Percentiles rank a stretch among this genome's conserved stretches.
Evolutionary conservation across 441 rosid species (phyloP).

Genomic region (Populus trichocarpa): DNA sequence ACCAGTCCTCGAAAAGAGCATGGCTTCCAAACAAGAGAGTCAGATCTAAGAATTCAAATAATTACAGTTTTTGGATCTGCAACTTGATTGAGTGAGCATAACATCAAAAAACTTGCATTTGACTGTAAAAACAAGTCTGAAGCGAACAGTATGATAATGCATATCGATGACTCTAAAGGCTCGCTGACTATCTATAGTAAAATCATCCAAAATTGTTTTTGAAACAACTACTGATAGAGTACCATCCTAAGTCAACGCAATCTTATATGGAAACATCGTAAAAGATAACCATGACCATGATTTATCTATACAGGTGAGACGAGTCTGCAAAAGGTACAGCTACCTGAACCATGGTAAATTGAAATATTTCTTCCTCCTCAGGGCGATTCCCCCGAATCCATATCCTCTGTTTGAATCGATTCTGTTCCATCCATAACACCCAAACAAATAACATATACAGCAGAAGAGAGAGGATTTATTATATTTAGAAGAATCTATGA

Average conservation of each 20-base stretch:
- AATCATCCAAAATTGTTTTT: background rate
- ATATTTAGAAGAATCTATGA: background rate
- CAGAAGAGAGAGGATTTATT: background rate
- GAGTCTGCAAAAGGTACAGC: background rate
- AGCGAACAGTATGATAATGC: background rate
- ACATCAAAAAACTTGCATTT: background rate
- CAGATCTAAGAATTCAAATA: background rate
- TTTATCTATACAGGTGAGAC: background rate
- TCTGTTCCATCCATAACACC: conserved; percentile 31
- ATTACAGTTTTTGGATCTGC: background rate
- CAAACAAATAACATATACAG: background rate
- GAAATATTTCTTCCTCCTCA: conserved; percentile 84
- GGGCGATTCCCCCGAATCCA: conserved; percentile 86
- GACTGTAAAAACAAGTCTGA: background rate
- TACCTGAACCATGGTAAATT: conserved; percentile 91
- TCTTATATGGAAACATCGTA: background rate
- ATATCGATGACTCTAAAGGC: background rate
- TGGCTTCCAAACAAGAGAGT: background rate
- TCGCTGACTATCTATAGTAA: no score
- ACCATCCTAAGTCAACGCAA: background rate
- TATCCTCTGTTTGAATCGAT: conserved; percentile 73
- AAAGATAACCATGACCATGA: background rate
- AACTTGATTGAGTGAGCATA: background rate
- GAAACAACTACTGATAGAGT: background rate
- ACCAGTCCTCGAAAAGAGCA: background rate